Percentiles rank a stretch among this genome's conserved stretches.
Evolutionary conservation across 2,329 filamentous ascomycete species (phyloP).

Genomic region (Periconia macrospinosa): DNA sequence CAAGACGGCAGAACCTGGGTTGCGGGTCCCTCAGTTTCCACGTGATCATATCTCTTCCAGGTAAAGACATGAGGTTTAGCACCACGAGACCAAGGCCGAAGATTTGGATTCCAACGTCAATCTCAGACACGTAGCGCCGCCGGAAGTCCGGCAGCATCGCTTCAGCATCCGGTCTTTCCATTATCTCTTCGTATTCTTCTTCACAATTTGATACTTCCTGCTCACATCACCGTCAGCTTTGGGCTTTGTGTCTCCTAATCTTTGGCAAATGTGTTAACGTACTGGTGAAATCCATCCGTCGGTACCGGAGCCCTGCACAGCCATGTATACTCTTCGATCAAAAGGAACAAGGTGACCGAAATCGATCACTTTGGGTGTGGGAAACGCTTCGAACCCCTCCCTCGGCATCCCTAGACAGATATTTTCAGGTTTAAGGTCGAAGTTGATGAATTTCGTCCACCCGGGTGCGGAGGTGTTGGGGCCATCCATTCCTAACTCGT

Average conservation of each 20-base stretch:
- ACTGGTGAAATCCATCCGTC: not conserved
- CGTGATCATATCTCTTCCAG: too few relatives aligned
- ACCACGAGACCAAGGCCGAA: not conserved
- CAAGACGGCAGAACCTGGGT: too few relatives aligned
- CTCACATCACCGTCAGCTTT: not conserved
- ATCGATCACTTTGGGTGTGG: not conserved
- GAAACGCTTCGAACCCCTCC: not conserved
- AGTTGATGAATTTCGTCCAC: constrained; percentile 3
- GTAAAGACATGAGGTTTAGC: not conserved
- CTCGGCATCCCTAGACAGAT: not conserved
- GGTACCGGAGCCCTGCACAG: not conserved
- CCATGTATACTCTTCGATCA: too few relatives aligned
- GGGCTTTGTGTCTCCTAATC: not conserved
- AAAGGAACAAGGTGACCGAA: not conserved
- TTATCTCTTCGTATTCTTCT: too few relatives aligned
- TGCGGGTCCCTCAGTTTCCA: too few relatives aligned
- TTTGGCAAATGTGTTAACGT: not conserved
- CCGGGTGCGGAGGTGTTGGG: not conserved
- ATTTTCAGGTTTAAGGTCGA: constrained; percentile 9
- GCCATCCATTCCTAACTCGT: too few relatives aligned
- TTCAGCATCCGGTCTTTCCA: too few relatives aligned
- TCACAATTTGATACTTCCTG: not conserved
- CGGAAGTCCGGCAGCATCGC: too few relatives aligned
- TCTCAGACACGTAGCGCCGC: not conserved
- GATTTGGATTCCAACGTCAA: not conserved